Conservation (phyloP, 2,329 filamentous ascomycete genomes). For the Tolypocladium guangdongense region DNA sequence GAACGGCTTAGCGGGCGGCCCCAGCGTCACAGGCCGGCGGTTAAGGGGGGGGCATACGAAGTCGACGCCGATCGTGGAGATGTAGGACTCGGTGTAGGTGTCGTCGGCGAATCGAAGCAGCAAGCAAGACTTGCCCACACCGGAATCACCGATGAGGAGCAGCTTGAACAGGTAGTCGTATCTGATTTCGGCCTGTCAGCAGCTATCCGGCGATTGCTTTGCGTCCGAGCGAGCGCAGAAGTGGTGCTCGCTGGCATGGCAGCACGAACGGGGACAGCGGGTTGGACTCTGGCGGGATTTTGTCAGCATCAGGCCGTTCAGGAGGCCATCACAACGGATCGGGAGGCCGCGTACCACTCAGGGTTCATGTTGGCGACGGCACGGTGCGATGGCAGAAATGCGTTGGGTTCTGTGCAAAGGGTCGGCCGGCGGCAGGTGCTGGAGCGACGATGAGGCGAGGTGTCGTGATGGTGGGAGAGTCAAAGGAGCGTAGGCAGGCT, state of each 20-base stretch:
- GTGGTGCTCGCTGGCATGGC: constrained; percentile 1
- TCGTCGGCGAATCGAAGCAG: constrained; percentile 96
- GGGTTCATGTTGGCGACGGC: constrained; percentile 64
- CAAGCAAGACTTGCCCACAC: constrained; percentile 99
- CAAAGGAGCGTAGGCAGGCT: constrained; percentile 14
- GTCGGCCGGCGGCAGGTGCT: background rate
- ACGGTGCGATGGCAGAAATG: background rate
- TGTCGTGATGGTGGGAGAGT: constrained; percentile 14
- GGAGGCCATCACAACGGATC: constrained; percentile 17
- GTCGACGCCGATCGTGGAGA: constrained; percentile 98
- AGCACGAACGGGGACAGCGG: background rate
- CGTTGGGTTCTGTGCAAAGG: background rate
- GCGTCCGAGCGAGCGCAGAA: background rate
- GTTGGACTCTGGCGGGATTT: constrained; percentile 12
- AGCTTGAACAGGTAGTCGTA: constrained; percentile 99
- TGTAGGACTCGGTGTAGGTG: constrained; percentile 99
- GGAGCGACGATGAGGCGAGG: constrained; percentile 9
- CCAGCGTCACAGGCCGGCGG: background rate
- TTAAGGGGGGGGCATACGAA: constrained; percentile 58
- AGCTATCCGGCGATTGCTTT: background rate
- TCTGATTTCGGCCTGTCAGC: constrained; percentile 42
- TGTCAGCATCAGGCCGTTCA: constrained; percentile 16
- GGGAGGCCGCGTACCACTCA: constrained; percentile 62
- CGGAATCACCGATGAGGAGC: constrained; percentile 99
- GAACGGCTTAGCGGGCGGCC: constrained; percentile 5